These are phyloP conservation scores for Mortierella sp. DNA, from an alignment of 371 early-diverging fungal genomes.

Conservation along the genomic window DNA sequence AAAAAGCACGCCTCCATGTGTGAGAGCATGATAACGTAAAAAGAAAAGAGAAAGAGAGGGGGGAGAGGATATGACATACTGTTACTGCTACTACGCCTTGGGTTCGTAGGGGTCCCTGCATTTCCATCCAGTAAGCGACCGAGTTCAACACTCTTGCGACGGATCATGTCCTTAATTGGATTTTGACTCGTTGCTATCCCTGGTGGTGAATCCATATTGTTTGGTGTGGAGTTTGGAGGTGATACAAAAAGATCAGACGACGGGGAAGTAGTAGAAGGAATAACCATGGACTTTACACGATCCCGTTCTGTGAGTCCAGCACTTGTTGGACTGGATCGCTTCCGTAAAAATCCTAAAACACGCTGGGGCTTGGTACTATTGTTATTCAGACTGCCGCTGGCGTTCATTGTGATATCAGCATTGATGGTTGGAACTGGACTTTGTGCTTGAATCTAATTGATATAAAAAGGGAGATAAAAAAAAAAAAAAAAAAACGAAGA, in stretches of 20 bases:
- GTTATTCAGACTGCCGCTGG: conserved; percentile 6
- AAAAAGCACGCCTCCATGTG: neutral
- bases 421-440: conserved; percentile 6
- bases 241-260: neutral
- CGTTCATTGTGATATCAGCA: conserved; percentile 10
- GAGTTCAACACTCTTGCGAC: conserved; percentile 41
- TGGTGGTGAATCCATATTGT: neutral
- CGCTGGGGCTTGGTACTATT: conserved; percentile 20
- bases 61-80: neutral
- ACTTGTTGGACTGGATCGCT: conserved; percentile 12
- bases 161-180: conserved; percentile 29
- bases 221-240: conserved; percentile 6
- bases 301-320: conserved; percentile 10
- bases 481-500: neutral
- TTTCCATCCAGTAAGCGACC: conserved; percentile 19
- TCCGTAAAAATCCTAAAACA: conserved; percentile 41
- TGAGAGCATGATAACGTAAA: neutral
- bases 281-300: conserved; percentile 16
- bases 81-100: conserved; percentile 10
- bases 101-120: conserved; percentile 12
- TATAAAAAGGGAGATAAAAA: neutral
- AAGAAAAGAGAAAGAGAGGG: neutral
- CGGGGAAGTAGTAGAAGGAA: conserved; percentile 2
- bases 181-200: neutral
- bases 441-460: conserved; percentile 3